A percentile compares a stretch with the other conserved stretches of the same genome.
These are phyloP conservation scores for Plasmodium yoelii DNA, from an alignment of 169 alveolate genomes.

Conservation along the genomic window DNA sequence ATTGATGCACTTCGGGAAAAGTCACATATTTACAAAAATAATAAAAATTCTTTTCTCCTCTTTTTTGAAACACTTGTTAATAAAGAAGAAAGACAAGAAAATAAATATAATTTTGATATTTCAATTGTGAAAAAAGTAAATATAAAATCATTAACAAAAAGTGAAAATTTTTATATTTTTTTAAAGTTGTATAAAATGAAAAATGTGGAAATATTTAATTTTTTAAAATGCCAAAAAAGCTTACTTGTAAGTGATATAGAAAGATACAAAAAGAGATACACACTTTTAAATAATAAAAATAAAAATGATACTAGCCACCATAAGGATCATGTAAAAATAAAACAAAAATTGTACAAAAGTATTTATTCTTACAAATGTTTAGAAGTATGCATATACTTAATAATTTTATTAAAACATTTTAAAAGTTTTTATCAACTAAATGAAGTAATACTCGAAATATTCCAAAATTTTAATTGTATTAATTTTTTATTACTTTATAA, in stretches of 20 bases:
- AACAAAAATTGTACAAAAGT: constrained; percentile 33
- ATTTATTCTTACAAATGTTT: constrained; percentile 68
- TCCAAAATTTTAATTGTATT: constrained; percentile 27
- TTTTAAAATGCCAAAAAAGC: constrained; percentile 58
- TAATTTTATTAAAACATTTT: constrained; percentile 63
- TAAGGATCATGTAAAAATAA: constrained; percentile 1
- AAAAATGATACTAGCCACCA: constrained; percentile 2
- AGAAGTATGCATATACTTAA: constrained; percentile 65
- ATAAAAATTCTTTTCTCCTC: constrained; percentile 19
- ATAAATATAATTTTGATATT: constrained; percentile 60
- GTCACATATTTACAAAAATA: constrained; percentile 8
- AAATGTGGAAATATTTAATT: constrained; percentile 57
- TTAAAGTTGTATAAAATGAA: constrained; percentile 73
- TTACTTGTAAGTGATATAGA: constrained; percentile 33
- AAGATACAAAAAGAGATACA: constrained; percentile 34
- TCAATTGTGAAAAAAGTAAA: constrained; percentile 44
- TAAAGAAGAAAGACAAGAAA: constrained; percentile 59
- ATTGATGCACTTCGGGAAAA: background rate
- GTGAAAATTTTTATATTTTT: constrained; percentile 67
- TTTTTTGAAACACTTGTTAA: constrained; percentile 49
- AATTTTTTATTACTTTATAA: constrained; percentile 61
- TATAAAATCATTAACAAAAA: constrained; percentile 57
- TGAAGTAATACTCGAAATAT: constrained; percentile 62
- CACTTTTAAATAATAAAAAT: background rate
- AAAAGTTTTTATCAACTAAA: constrained; percentile 66